A percentile compares a stretch with the other conserved stretches of the same genome.
Conservation (phyloP, 1,284 basidiomycete species). For the Cystobasidium slooffiae region DNA sequence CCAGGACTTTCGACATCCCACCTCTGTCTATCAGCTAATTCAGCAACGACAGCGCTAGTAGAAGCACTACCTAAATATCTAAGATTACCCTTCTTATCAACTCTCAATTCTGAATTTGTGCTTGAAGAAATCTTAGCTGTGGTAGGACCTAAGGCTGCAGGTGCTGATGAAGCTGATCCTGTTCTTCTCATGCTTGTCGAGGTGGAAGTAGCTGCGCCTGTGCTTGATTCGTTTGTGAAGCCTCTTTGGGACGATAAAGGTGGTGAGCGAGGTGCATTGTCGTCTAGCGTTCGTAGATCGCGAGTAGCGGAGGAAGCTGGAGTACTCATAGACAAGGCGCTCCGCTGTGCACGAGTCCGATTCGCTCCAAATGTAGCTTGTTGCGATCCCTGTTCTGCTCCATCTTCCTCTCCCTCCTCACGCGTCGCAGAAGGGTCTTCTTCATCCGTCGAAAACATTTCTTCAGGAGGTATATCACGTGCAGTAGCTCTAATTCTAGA, state of each 20-base stretch:
- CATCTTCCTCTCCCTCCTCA: background rate
- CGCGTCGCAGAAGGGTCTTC: background rate
- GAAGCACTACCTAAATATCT: slow-evolving; percentile 39
- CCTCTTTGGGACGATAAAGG: background rate
- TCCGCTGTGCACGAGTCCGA: too few species aligned
- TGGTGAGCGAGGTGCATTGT: slow-evolving; percentile 3
- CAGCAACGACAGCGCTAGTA: slow-evolving; percentile 37
- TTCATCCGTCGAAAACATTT: slow-evolving; percentile 17
- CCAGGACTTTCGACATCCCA: slow-evolving; percentile 35
- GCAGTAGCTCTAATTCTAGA: slow-evolving; percentile 4
- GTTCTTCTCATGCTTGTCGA: slow-evolving; percentile 11
- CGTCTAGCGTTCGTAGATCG: background rate
- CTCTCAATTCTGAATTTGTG: slow-evolving; percentile 12
- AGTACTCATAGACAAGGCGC: too few species aligned
- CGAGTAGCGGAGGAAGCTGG: too few species aligned
- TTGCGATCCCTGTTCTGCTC: background rate
- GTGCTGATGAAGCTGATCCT: slow-evolving; percentile 23
- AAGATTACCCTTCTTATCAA: slow-evolving; percentile 30
- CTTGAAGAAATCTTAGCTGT: slow-evolving; percentile 21
- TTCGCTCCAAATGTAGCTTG: too few species aligned
- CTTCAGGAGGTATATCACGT: slow-evolving; percentile 10
- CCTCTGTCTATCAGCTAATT: slow-evolving; percentile 31
- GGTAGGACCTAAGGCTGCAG: slow-evolving; percentile 5
- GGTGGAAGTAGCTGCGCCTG: background rate
- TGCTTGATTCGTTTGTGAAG: background rate